phyloP scores from a whole-genome alignment of 192 early-diverging fungal species.

The Entomortierella beljakovae region DNA sequence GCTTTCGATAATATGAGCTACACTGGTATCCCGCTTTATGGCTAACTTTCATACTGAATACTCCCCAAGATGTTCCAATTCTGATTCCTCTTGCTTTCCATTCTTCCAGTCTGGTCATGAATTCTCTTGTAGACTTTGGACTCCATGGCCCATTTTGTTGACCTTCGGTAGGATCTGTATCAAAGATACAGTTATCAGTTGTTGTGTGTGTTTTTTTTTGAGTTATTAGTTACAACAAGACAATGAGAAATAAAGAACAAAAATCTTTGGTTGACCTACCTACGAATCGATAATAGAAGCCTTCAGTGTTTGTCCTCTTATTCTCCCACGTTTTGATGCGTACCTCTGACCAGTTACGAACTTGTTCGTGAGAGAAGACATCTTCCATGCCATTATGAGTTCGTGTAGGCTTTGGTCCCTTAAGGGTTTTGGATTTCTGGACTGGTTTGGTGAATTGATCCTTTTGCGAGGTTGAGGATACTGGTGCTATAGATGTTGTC shows the following conservation, averaged over 20 bases:
- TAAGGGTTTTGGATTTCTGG: slow-evolving; percentile 11
- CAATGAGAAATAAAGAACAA: not conserved
- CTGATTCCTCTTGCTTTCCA: slow-evolving; percentile 58
- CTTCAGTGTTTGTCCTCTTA: slow-evolving; percentile 58
- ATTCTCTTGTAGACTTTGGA: slow-evolving; percentile 54
- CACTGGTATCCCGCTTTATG: slow-evolving; percentile 72
- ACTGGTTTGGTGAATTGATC: slow-evolving; percentile 3
- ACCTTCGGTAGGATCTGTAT: slow-evolving; percentile 60
- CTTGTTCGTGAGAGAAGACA: slow-evolving; percentile 55
- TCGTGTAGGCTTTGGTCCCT: slow-evolving; percentile 17
- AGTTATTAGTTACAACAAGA: too few species aligned
- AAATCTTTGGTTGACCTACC: slow-evolving; percentile 24
- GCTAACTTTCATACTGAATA: slow-evolving; percentile 62
- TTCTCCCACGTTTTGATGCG: slow-evolving; percentile 66
- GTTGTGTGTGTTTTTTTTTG: not conserved
- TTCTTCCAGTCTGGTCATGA: slow-evolving; percentile 63
- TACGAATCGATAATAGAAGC: slow-evolving; percentile 68
- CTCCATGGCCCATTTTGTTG: slow-evolving; percentile 66
- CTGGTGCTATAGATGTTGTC: not conserved
- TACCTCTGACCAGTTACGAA: slow-evolving; percentile 58
- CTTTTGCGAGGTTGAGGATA: slow-evolving; percentile 1
- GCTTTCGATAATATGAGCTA: slow-evolving; percentile 66
- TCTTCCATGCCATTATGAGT: slow-evolving; percentile 54
- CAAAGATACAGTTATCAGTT: not conserved
- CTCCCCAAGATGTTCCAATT: slow-evolving; percentile 68